Evolutionary conservation across 192 early-diverging fungal genomes (phyloP), one percentile per base, ranked within the genome.

Genomic region (Linnemannia elongata): DNA sequence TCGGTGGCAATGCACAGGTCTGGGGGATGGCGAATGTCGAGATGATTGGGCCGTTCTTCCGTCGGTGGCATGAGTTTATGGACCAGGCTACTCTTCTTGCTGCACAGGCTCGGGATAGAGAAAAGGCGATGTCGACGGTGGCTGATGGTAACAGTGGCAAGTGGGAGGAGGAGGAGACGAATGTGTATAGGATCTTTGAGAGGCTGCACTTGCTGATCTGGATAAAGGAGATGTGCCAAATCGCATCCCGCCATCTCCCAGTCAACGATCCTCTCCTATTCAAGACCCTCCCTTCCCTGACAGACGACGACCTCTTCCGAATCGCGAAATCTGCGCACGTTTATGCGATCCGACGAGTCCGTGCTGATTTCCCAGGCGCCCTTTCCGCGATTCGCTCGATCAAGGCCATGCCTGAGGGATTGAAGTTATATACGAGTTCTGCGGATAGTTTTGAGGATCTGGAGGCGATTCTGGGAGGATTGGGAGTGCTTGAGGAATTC

Each of bases 131-230:
- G 27, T 17, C 35, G 17, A 36, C 41, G n/a, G 38, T 6, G 8
- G 17, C 41, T 41, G 72, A 74, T 42, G 7, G 33, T 39, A n/a
- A 6, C 6, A 9, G 30, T 17, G 44, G 33, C 52, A 47, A 49
- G 45, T 35, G 20, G 24, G 24, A 18, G 49, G 22, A 18, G 49
- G 33, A 52, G 18, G 35, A 35, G 6, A 36, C 22, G 42, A 87
- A 87, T 45, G 84, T 87, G 36, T 73, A 69, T 33, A 66, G 36
- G 72, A 77, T 87, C 76, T 87, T 87, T 78, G 84, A 87, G 41
- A 60, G 79, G 44, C 17, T 81, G n/a, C 75, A 81, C 22, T 36
- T 87, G 1, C 22, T 79, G 52, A 57, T 75, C n/a, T 87, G 84
- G 84, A 81, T 81, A 36, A 77, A 81, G 27, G 78, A 72, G 57